These are phyloP conservation scores for Primulina eburnea DNA, from an alignment of 257 asterid genomes.

Conservation along the genomic window DNA sequence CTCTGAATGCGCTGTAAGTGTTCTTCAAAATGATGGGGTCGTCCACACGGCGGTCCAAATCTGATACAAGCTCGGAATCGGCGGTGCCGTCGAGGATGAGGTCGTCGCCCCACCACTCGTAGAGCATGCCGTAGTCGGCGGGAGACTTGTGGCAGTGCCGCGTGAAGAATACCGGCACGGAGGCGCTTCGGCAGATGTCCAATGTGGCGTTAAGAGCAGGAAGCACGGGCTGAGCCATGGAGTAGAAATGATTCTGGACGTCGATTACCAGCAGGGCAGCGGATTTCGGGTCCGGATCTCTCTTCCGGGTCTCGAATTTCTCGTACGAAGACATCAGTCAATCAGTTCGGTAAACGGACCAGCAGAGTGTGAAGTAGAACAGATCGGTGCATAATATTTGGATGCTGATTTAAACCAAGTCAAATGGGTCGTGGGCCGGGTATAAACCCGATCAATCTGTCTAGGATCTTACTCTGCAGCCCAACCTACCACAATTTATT, in stretches of 20 bases:
- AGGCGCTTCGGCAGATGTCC: constrained; percentile 54
- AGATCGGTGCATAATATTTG: too few relatives aligned
- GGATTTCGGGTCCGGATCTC: constrained; percentile 48
- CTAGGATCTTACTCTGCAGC: too few relatives aligned
- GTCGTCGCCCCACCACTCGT: constrained; percentile 79
- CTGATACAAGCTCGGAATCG: constrained; percentile 53
- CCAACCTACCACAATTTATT: too few relatives aligned
- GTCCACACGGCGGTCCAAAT: constrained; percentile 29
- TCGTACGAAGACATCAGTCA: constrained; percentile 31
- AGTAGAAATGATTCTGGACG: constrained; percentile 54
- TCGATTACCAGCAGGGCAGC: constrained; percentile 61
- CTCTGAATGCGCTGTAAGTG: constrained; percentile 70
- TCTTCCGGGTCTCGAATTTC: constrained; percentile 50
- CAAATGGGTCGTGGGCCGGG: too few relatives aligned
- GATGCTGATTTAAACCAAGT: too few relatives aligned
- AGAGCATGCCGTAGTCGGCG: constrained; percentile 48
- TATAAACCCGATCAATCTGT: too few relatives aligned
- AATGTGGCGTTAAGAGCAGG: constrained; percentile 49
- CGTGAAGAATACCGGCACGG: constrained; percentile 65
- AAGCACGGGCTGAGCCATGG: constrained; percentile 52
- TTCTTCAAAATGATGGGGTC: constrained; percentile 55
- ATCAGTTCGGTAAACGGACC: too few relatives aligned
- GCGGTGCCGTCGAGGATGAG: constrained; percentile 58
- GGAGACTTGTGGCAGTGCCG: constrained; percentile 70
- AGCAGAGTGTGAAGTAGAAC: too few relatives aligned